These are phyloP conservation scores for Sporisorium sorghi DNA, from an alignment of 1,284 basidiomycete genomes.

Conservation along the genomic window DNA sequence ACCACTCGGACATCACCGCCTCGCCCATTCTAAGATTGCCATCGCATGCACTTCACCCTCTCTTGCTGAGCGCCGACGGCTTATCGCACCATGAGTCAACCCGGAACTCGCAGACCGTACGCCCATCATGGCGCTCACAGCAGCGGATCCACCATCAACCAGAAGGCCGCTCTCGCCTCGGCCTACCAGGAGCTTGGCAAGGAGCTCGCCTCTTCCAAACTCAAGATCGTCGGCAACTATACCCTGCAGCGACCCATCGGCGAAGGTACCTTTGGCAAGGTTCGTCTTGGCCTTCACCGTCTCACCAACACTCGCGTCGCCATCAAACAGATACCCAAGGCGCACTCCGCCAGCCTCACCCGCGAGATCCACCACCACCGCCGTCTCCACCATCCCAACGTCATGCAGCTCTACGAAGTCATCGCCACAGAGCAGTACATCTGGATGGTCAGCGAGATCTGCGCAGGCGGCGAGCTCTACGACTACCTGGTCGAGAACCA, in stretches of 20 bases:
- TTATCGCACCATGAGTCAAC: slow-evolving; percentile 26
- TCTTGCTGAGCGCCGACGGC: slow-evolving; percentile 5
- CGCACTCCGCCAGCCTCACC: slow-evolving; percentile 78
- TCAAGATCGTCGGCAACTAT: slow-evolving; percentile 93
- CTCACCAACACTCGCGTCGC: slow-evolving; percentile 78
- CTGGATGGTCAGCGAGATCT: slow-evolving; percentile 97
- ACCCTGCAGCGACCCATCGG: slow-evolving; percentile 94
- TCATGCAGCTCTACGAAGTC: slow-evolving; percentile 96
- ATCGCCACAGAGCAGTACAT: slow-evolving; percentile 94
- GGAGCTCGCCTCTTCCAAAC: slow-evolving; percentile 87
- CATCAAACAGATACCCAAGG: slow-evolving; percentile 98
- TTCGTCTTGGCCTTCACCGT: slow-evolving; percentile 90
- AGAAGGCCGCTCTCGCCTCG: slow-evolving; percentile 75
- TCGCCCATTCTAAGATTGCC: neutral
- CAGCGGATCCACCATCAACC: slow-evolving; percentile 52
- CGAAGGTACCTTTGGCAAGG: slow-evolving; percentile 91
- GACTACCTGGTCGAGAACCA: slow-evolving; percentile 71
- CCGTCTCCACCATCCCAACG: slow-evolving; percentile 91
- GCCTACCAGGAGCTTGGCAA: slow-evolving; percentile 97
- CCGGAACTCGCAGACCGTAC: slow-evolving; percentile 26
- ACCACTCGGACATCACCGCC: neutral
- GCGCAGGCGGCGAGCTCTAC: slow-evolving; percentile 80
- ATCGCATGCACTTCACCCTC: neutral
- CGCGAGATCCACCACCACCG: slow-evolving; percentile 98
- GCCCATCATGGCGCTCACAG: slow-evolving; percentile 21